phyloP scores from a whole-genome alignment of 805 yeast species.

The Candida sithepensis region DNA sequence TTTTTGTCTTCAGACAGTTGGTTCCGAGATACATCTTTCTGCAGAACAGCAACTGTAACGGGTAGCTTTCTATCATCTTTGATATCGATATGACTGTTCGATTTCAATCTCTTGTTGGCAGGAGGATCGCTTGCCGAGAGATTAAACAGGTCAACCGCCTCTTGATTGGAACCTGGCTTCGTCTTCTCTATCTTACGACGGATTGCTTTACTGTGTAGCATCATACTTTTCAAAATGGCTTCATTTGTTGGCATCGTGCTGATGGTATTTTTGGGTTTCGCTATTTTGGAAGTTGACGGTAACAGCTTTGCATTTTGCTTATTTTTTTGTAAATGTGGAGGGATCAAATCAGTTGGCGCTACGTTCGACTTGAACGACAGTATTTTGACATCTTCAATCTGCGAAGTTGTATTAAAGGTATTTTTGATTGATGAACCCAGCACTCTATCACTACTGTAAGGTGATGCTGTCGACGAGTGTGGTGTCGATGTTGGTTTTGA shows the following conservation, averaged over 20 bases:
- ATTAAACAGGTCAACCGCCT: not conserved
- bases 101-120: not conserved
- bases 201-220: not conserved
- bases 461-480: not conserved
- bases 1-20: not conserved
- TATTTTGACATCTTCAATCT: constrained; percentile 6
- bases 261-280: not conserved
- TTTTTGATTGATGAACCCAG: constrained; percentile 23
- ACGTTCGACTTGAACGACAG: constrained; percentile 8
- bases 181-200: not conserved
- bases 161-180: not conserved
- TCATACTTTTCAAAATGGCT: not conserved
- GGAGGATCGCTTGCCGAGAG: not conserved
- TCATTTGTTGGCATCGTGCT: not conserved
- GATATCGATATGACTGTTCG: not conserved
- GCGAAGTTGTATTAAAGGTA: constrained; percentile 22
- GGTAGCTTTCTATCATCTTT: not conserved
- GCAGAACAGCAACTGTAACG: not conserved
- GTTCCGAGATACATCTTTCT: no score
- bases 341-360: constrained; percentile 18
- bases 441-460: not conserved
- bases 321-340: constrained; percentile 9
- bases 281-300: not conserved
- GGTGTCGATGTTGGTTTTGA: not conserved
- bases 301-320: not conserved